A percentile compares a stretch with the other conserved stretches of the same genome.
Evolutionary conservation across 2,329 filamentous ascomycete species (phyloP).

Genomic region (Geosmithia flava): DNA sequence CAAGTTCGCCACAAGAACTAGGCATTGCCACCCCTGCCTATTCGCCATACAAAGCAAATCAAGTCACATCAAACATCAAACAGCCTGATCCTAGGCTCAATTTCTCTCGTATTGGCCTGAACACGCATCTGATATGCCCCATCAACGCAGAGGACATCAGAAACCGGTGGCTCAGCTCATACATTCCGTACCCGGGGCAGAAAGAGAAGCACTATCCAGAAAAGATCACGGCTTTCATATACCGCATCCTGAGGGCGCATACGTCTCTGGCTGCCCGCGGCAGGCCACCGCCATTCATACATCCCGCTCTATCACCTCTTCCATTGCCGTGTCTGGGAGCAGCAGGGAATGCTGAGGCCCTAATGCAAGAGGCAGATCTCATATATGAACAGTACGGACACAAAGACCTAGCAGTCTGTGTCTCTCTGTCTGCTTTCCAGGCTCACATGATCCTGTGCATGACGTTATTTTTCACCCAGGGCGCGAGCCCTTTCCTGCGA

Average conservation of each 20-base stretch:
- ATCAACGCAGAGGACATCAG: conserved; percentile 32
- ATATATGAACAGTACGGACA: too few species aligned
- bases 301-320: conserved; percentile 8
- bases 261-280: conserved; percentile 21
- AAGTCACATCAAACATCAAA: not conserved
- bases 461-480: conserved; percentile 27
- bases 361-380: too few species aligned
- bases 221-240: conserved; percentile 23
- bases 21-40: not conserved
- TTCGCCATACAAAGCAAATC: not conserved
- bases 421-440: conserved; percentile 27
- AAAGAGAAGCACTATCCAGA: conserved; percentile 26
- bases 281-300: conserved; percentile 29
- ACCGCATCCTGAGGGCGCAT: conserved; percentile 30
- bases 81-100: conserved; percentile 11
- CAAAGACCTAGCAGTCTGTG: too few species aligned
- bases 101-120: conserved; percentile 19
- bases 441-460: conserved; percentile 40
- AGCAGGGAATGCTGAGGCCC: conserved; percentile 9
- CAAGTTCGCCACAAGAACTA: not conserved
- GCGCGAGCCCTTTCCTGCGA: conserved; percentile 18
- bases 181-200: conserved; percentile 30
- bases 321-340: conserved; percentile 8
- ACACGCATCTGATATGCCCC: conserved; percentile 26
- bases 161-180: conserved; percentile 35